Conservation (phyloP, 2,329 filamentous ascomycete species). For the Alternaria burnsii region DNA sequence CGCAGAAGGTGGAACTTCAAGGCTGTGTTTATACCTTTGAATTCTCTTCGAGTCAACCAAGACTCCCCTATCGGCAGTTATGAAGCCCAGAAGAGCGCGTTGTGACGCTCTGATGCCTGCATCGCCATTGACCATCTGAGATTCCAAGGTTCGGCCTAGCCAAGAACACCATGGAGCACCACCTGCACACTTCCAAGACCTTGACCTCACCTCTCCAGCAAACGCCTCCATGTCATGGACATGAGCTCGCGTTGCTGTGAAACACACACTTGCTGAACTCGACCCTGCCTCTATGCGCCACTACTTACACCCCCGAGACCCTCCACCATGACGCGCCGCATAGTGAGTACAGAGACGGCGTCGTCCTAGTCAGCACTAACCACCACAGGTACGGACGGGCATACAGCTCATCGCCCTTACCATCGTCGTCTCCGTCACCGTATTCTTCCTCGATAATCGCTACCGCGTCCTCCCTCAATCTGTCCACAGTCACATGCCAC, state of each 20-base stretch:
- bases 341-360: conserved; percentile 35
- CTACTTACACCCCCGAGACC: conserved; percentile 20
- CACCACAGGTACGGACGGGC: conserved; percentile 64
- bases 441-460: conserved; percentile 86
- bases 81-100: background rate
- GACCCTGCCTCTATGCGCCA: conserved; percentile 21
- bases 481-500: conserved; percentile 85
- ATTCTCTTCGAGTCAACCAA: too few relatives aligned
- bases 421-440: conserved; percentile 69
- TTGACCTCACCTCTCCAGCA: background rate
- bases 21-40: too few relatives aligned
- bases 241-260: conserved; percentile 6
- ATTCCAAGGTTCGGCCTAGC: conserved; percentile 23
- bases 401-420: conserved; percentile 76
- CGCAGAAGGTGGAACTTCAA: too few relatives aligned
- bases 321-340: conserved; percentile 51
- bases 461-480: conserved; percentile 86
- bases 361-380: conserved; percentile 23
- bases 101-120: conserved; percentile 14
- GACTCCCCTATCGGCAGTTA: too few relatives aligned
- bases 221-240: conserved; percentile 25
- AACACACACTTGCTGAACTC: conserved; percentile 13
- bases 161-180: conserved; percentile 26
- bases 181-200: conserved; percentile 15
- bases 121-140: conserved; percentile 25